phyloP scores from a whole-genome alignment of 108 stramenopile genomes.

The Cyclotella baltica region DNA sequence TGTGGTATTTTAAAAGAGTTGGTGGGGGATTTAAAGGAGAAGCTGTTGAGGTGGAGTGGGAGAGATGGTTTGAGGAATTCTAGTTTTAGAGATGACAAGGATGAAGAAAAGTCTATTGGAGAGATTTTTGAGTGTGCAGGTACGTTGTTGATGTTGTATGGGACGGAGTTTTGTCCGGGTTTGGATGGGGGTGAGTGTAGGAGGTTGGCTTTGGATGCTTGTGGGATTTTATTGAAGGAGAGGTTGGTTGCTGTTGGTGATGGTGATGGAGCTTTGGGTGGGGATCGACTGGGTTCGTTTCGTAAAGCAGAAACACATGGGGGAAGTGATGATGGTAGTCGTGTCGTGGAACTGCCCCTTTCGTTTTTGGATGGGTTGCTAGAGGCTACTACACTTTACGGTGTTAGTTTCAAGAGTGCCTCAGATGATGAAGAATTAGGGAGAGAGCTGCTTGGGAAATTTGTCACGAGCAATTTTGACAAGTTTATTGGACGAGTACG shows the following conservation, averaged over 20 bases:
- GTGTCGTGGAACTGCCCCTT: slow-evolving; percentile 50
- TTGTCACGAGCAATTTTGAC: slow-evolving; percentile 66
- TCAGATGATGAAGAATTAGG: slow-evolving; percentile 23
- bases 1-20: slow-evolving; percentile 65
- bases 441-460: slow-evolving; percentile 54
- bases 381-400: slow-evolving; percentile 76
- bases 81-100: slow-evolving; percentile 4
- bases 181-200: slow-evolving; percentile 61
- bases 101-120: slow-evolving; percentile 51
- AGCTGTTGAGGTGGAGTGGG: slow-evolving; percentile 78
- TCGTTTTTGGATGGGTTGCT: slow-evolving; percentile 76
- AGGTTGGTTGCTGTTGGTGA: slow-evolving; percentile 25
- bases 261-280: not conserved
- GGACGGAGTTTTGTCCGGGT: slow-evolving; percentile 36
- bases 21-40: slow-evolving; percentile 49
- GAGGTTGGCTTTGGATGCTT: slow-evolving; percentile 66
- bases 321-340: not conserved
- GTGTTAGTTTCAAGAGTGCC: slow-evolving; percentile 57
- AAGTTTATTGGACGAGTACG: slow-evolving; percentile 75
- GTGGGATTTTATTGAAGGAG: slow-evolving; percentile 65
- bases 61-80: not conserved
- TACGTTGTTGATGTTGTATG: slow-evolving; percentile 69
- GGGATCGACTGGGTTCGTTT: slow-evolving; percentile 12
- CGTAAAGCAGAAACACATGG: not conserved
- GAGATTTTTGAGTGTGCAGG: slow-evolving; percentile 88